Evolutionary conservation across 495 filamentous ascomycete genomes (phyloP), one percentile per base, ranked within the genome.

Genomic region (Pyrenula aspistea): DNA sequence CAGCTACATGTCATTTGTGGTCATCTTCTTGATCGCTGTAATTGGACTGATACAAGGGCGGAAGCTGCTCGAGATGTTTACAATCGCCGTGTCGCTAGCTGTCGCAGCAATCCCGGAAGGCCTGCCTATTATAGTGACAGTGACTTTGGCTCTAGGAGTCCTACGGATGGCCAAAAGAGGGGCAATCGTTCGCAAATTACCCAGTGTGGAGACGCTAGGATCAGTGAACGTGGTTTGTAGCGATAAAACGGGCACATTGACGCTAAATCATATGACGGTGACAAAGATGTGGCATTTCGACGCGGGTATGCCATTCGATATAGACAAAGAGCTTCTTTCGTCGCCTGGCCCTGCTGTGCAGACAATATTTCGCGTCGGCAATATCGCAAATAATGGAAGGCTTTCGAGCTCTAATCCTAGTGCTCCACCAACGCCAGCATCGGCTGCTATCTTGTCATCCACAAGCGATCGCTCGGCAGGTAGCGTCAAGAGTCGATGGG

Each of bases 191-290:
- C 84, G 93, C 58, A 86, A 85, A 66, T 85, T 99, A 63, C 93
- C 93, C 12, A 96, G 91, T 67, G 93, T 99, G 2, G 93, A 99
- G 62, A 97, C 93, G 2, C 73, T 99, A n/a, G 93, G 94, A 20
- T 95, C 89, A 49, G 93, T 99, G 25, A 97, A 96, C 67, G 93
- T 99, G 51, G 88, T 99, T 24, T 99, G 93, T 72, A 96, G 89
- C 65, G 93, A 99, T 72, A 99, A 99, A 73, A 99, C 93, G 20
- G 88, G 92, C 22, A 98, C 93, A 21, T 68, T 99, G 54, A 99
- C 93, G 0, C 87, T 88, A 69, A 99, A 97, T 65, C 94, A 97
- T 65, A 96, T 97, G 92, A 94, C 94, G 1, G 91, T 94, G 1
- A 93, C 91, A 19, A 94, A 95, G 63, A 83, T 97, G 73, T 99